phyloP scores from a whole-genome alignment of 192 early-diverging fungal species.

The Coemansia brasiliensis region DNA sequence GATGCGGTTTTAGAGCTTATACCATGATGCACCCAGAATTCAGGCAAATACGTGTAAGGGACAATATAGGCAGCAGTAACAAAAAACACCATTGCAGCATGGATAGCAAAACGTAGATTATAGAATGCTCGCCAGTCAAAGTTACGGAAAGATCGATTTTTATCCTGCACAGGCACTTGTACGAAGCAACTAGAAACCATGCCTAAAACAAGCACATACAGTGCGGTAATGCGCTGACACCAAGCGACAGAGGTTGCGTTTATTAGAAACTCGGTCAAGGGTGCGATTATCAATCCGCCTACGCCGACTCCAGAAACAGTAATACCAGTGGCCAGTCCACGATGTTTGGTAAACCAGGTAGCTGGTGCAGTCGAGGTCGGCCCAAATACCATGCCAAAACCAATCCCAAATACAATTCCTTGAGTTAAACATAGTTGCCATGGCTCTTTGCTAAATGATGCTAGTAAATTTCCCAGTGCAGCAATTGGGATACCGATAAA shows the following conservation, averaged over 20 bases:
- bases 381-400: constrained; percentile 59
- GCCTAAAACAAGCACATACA: constrained; percentile 54
- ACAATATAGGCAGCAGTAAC: constrained; percentile 48
- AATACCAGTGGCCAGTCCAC: constrained; percentile 65
- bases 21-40: constrained; percentile 40
- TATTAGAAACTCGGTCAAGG: constrained; percentile 51
- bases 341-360: constrained; percentile 62
- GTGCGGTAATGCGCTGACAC: constrained; percentile 54
- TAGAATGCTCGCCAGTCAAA: constrained; percentile 44
- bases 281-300: constrained; percentile 63
- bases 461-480: constrained; percentile 60
- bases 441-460: constrained; percentile 61
- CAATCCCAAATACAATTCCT: constrained; percentile 65
- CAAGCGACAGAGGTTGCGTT: constrained; percentile 42
- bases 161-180: constrained; percentile 31
- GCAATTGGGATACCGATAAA: constrained; percentile 33
- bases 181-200: constrained; percentile 31
- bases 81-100: constrained; percentile 40
- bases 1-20: constrained; percentile 34
- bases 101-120: constrained; percentile 34
- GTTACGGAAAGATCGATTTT: constrained; percentile 17
- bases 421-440: constrained; percentile 70
- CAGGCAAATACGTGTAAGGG: constrained; percentile 41
- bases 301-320: constrained; percentile 67
- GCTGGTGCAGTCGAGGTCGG: constrained; percentile 62